A percentile compares a stretch with the other conserved stretches of the same genome.
Evolutionary conservation across 106 monocot genomes (phyloP).

Genomic region (Dendrobium chrysotoxum): DNA sequence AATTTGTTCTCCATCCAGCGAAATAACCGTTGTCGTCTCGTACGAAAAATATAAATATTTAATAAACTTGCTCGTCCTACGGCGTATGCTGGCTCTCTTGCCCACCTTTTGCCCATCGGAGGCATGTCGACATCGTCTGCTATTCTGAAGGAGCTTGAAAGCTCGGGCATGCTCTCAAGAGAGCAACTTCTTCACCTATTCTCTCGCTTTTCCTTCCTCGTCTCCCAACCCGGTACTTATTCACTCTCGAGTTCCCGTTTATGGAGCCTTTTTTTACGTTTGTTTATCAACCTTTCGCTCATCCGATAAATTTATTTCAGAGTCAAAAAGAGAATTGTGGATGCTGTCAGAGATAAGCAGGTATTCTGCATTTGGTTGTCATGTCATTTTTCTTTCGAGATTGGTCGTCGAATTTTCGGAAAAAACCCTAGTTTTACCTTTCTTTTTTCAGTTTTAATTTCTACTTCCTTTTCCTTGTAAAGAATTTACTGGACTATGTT

Average conservation of each 20-base stretch:
- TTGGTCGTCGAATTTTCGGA: not conserved
- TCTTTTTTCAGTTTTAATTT: not conserved
- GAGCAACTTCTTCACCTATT: constrained; percentile 82
- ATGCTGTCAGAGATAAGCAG: constrained; percentile 90
- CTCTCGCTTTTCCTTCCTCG: constrained; percentile 71
- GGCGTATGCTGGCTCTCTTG: not conserved
- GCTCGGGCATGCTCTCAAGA: constrained; percentile 55
- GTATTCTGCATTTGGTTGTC: constrained; percentile 8
- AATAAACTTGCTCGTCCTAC: not conserved
- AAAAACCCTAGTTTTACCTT: not conserved
- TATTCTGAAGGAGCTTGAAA: constrained; percentile 9
- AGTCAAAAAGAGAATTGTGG: constrained; percentile 70
- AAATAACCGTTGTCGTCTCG: no score
- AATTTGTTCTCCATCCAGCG: no score
- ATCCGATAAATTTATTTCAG: constrained; percentile 26
- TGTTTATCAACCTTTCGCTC: not conserved
- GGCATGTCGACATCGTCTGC: constrained; percentile 12
- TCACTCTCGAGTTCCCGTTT: not conserved
- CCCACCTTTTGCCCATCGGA: not conserved
- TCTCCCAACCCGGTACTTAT: constrained; percentile 48
- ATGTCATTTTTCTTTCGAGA: not conserved
- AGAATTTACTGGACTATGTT: not conserved
- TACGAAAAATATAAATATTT: no score
- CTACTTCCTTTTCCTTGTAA: not conserved
- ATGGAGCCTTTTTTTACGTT: not conserved